phyloP scores from a whole-genome alignment of 1,284 basidiomycete species.

The Hemileia vastatrix region DNA sequence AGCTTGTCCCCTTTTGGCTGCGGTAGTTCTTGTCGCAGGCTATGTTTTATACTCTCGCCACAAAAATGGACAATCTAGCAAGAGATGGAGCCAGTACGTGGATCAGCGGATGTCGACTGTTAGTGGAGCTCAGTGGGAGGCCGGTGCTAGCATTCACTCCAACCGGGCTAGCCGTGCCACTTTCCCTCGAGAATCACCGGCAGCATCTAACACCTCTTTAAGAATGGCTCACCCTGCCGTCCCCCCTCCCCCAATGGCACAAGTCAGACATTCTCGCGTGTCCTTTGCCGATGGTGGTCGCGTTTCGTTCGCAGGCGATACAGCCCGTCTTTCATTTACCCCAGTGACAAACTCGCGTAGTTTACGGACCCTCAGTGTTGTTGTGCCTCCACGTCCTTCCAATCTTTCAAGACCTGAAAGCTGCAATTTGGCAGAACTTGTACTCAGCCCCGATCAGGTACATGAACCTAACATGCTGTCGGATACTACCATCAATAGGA shows the following conservation, averaged over 20 bases:
- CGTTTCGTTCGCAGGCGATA: background rate
- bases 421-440: no score
- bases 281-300: background rate
- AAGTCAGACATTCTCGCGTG: background rate
- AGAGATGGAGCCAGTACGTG: conserved; percentile 19
- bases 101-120: conserved; percentile 17
- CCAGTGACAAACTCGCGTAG: no score
- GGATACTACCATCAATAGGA: no score
- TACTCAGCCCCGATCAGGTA: no score
- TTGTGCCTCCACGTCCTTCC: no score
- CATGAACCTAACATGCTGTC: no score
- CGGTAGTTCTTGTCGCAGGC: background rate
- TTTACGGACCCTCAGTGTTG: no score
- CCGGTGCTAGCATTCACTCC: background rate
- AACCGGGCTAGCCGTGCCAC: background rate
- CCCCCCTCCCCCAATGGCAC: background rate
- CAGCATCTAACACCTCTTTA: background rate
- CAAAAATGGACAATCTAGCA: conserved; percentile 11
- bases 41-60: conserved; percentile 15
- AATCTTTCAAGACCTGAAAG: no score
- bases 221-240: background rate
- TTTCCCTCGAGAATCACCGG: no score
- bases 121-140: conserved; percentile 1
- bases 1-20: conserved; percentile 9
- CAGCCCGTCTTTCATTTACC: background rate